Conservation (phyloP, 2,329 filamentous ascomycete genomes). For the Xylaria sp. region DNA sequence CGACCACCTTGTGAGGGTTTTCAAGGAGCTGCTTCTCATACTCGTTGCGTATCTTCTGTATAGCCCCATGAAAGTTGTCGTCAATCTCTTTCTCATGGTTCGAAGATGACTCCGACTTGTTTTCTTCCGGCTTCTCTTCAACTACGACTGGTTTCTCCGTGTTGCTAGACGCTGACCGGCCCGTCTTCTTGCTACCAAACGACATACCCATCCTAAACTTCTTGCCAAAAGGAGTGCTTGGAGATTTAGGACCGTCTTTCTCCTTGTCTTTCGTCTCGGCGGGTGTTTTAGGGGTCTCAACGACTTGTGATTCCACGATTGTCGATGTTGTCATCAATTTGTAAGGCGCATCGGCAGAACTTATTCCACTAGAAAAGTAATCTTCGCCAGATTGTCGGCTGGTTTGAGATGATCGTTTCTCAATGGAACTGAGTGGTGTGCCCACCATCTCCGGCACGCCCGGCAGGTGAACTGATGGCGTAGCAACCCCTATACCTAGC, state of each 20-base stretch:
- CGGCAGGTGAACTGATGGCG: constrained; percentile 65
- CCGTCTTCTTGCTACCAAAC: constrained; percentile 86
- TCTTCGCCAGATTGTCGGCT: constrained; percentile 74
- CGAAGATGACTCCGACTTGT: constrained; percentile 66
- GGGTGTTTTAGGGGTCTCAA: constrained; percentile 59
- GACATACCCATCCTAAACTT: constrained; percentile 57
- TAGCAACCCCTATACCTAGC: constrained; percentile 80
- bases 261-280: constrained; percentile 67
- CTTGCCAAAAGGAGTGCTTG: constrained; percentile 61
- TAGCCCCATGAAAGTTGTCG: constrained; percentile 76
- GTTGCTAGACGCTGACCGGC: constrained; percentile 71
- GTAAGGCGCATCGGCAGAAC: constrained; percentile 57
- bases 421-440: constrained; percentile 58
- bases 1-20: constrained; percentile 63
- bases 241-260: constrained; percentile 65
- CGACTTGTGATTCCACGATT: constrained; percentile 54
- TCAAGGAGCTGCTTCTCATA: constrained; percentile 76
- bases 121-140: constrained; percentile 79
- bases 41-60: constrained; percentile 77
- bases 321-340: constrained; percentile 61
- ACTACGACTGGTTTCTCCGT: constrained; percentile 77
- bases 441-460: constrained; percentile 60
- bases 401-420: constrained; percentile 65
- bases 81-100: constrained; percentile 78
- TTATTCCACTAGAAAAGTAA: constrained; percentile 77